Evolutionary conservation across 306 rosid genomes (phyloP).

Genomic region (Parietaria judaica): DNA sequence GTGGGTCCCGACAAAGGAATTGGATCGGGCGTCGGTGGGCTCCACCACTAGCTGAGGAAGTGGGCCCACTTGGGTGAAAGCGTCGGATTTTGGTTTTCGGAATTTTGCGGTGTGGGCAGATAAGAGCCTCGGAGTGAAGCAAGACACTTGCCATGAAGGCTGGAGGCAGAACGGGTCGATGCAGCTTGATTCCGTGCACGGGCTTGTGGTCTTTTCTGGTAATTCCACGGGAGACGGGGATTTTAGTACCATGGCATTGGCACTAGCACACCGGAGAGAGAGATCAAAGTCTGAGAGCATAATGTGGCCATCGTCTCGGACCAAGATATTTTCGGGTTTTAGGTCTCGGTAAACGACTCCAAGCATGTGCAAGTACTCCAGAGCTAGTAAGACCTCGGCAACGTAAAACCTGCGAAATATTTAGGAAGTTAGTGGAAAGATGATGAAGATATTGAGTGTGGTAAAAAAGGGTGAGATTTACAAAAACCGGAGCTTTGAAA

Average conservation of each 20-base stretch:
- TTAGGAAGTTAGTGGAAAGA: conserved; percentile 5
- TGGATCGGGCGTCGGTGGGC: conserved; percentile 82
- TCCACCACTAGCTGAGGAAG: conserved; percentile 89
- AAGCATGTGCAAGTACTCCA: conserved; percentile 94
- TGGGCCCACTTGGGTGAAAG: conserved; percentile 57
- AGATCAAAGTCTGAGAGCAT: conserved; percentile 95
- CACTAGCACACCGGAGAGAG: conserved; percentile 80
- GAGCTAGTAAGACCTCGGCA: conserved; percentile 87
- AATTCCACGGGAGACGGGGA: conserved; percentile 56
- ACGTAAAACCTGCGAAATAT: conserved; percentile 67
- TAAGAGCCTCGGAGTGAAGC: conserved; percentile 80
- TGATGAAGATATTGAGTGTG: neutral
- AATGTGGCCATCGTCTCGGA: conserved; percentile 97
- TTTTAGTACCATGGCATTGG: conserved; percentile 61
- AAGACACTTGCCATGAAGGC: conserved; percentile 93
- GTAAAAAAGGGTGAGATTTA: neutral
- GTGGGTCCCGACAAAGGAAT: conserved; percentile 93
- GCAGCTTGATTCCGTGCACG: conserved; percentile 78
- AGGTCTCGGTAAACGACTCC: conserved; percentile 95
- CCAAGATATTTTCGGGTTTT: conserved; percentile 89
- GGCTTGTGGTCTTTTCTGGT: conserved; percentile 45
- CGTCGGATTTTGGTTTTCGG: conserved; percentile 61
- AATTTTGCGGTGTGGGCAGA: conserved; percentile 55
- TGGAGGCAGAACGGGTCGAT: conserved; percentile 93
- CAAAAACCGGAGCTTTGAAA: conserved; percentile 5